A percentile compares a stretch with the other conserved stretches of the same genome.
Evolutionary conservation across 495 filamentous ascomycete genomes (phyloP).

Genomic region (Aspergillus carlsbadensis): DNA sequence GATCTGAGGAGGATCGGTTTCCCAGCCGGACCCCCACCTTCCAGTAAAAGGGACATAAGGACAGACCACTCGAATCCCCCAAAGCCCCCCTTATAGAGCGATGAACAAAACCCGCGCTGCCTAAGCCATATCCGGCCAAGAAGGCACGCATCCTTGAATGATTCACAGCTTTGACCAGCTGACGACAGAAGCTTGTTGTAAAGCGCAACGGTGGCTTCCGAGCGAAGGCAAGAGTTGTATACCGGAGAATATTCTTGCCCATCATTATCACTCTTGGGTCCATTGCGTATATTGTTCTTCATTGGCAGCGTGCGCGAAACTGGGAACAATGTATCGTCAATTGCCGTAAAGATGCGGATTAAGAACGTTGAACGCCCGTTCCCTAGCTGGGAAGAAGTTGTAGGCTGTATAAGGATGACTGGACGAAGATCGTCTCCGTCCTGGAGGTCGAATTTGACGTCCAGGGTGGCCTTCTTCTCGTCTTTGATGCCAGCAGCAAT

Average conservation of each 20-base stretch:
- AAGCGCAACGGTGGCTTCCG: constrained; percentile 68
- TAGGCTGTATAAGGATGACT: constrained; percentile 57
- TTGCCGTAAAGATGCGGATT: constrained; percentile 77
- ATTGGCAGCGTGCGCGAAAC: constrained; percentile 63
- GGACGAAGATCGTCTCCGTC: constrained; percentile 80
- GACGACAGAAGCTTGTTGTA: constrained; percentile 73
- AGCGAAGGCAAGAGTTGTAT: constrained; percentile 82
- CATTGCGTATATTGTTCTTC: constrained; percentile 67
- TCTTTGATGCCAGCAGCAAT: constrained; percentile 68
- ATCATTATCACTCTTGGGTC: constrained; percentile 32
- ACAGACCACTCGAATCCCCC: constrained; percentile 89
- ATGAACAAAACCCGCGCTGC: constrained; percentile 75
- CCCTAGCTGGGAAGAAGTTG: constrained; percentile 24
- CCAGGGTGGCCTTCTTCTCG: constrained; percentile 48
- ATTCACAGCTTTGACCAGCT: constrained; percentile 61
- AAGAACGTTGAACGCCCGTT: constrained; percentile 44
- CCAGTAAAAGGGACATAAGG: constrained; percentile 75
- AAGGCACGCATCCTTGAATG: constrained; percentile 79
- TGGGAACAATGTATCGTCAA: constrained; percentile 65
- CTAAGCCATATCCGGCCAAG: constrained; percentile 85
- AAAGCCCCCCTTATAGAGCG: constrained; percentile 76
- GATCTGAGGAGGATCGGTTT: constrained; percentile 69
- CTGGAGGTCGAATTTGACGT: constrained; percentile 62
- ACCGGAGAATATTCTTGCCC: constrained; percentile 64
- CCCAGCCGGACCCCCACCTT: constrained; percentile 68